These are phyloP conservation scores for Fusarium sp. DNA, from an alignment of 2,329 filamentous ascomycete species.

Conservation along the genomic window DNA sequence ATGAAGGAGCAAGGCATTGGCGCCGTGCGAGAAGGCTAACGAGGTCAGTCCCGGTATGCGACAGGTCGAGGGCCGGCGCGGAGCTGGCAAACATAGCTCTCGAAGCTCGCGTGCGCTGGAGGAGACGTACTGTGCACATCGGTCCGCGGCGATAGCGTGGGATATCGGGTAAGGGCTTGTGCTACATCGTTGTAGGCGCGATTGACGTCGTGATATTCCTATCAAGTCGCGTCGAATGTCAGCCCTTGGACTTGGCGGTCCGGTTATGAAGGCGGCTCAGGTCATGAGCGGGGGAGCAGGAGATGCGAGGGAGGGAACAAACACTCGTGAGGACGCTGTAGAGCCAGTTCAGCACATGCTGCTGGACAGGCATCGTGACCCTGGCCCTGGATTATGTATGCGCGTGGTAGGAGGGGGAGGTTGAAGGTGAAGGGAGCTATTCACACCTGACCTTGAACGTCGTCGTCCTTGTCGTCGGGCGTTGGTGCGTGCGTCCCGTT, in stretches of 20 bases:
- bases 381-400: background rate
- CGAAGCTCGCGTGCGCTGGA: conserved; percentile 62
- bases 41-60: conserved; percentile 18
- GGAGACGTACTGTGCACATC: conserved; percentile 85
- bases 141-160: conserved; percentile 85
- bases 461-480: conserved; percentile 22
- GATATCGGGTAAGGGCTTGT: conserved; percentile 81
- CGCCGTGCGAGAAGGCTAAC: conserved; percentile 87
- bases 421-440: conserved; percentile 16
- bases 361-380: conserved; percentile 76
- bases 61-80: background rate
- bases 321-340: conserved; percentile 90
- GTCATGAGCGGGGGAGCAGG: conserved; percentile 13
- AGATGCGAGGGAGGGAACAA: conserved; percentile 41
- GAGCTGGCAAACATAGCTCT: conserved; percentile 46
- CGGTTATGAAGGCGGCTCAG: background rate
- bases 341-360: conserved; percentile 94
- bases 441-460: conserved; percentile 31
- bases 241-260: conserved; percentile 10
- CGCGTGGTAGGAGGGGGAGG: background rate
- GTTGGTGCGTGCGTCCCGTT: conserved; percentile 31
- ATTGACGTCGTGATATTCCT: conserved; percentile 96
- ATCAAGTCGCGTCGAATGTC: conserved; percentile 32
- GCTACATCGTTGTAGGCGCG: conserved; percentile 93
- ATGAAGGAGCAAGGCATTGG: conserved; percentile 86